Percentiles rank a stretch among this genome's conserved stretches.
phyloP scores from a whole-genome alignment of 1,284 basidiomycete species.

The Malassezia brasiliensis region DNA sequence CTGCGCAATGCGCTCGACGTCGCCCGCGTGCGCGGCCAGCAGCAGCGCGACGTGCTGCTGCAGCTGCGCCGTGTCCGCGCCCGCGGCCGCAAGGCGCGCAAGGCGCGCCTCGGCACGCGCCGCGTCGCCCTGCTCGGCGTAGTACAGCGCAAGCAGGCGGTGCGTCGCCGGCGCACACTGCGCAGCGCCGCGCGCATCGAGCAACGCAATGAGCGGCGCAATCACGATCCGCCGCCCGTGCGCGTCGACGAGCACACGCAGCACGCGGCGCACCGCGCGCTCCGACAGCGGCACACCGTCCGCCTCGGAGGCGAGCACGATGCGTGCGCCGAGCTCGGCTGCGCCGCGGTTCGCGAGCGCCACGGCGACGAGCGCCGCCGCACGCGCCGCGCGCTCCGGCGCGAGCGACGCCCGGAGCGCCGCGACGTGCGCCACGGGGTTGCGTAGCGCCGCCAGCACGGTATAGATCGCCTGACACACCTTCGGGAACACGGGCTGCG shows the following conservation, averaged over 20 bases:
- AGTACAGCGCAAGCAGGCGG: neutral
- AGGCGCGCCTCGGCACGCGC: neutral
- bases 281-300: neutral
- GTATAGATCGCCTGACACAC: slow-evolving; percentile 13
- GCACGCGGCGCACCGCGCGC: slow-evolving; percentile 10
- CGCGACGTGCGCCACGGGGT: slow-evolving; percentile 1
- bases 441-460: neutral
- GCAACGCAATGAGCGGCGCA: slow-evolving; percentile 5
- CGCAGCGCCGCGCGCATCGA: neutral
- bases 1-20: neutral
- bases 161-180: neutral
- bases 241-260: slow-evolving; percentile 6
- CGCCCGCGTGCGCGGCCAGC: neutral
- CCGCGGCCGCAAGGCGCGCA: neutral
- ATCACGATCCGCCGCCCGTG: slow-evolving; percentile 1
- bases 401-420: neutral
- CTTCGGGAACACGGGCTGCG: slow-evolving; percentile 14
- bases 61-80: neutral
- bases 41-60: neutral
- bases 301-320: neutral
- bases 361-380: neutral
- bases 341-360: slow-evolving; percentile 15
- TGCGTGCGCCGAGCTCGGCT: slow-evolving; percentile 5
- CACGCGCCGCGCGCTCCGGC: neutral
- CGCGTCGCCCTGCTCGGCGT: slow-evolving; percentile 8